These are phyloP conservation scores for Tricholoma sp. DNA, from an alignment of 768 basidiomycete species.

Conservation along the genomic window DNA sequence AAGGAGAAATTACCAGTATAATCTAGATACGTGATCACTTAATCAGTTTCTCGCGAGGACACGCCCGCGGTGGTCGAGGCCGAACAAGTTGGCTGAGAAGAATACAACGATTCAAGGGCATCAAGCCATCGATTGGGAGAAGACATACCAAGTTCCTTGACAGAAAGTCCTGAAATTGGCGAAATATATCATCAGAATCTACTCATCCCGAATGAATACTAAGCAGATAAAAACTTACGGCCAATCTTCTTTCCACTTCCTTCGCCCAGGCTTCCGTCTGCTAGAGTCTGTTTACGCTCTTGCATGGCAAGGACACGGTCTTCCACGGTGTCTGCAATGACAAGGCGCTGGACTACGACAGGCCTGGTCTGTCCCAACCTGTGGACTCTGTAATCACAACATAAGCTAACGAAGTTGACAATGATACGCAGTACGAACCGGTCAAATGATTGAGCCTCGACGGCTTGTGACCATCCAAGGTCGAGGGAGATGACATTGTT, in stretches of 20 bases:
- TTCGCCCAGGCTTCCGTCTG: slow-evolving; percentile 60
- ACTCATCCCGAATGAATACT: not conserved
- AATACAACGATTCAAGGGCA: not conserved
- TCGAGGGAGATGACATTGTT: slow-evolving; percentile 62
- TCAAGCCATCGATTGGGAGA: no score
- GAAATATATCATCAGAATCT: not conserved
- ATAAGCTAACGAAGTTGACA: slow-evolving; percentile 9
- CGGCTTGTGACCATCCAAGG: slow-evolving; percentile 59
- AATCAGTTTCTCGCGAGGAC: slow-evolving; percentile 14
- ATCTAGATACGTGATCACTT: not conserved
- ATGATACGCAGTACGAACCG: slow-evolving; percentile 19
- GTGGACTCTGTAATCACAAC: slow-evolving; percentile 30
- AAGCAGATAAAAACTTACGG: slow-evolving; percentile 28
- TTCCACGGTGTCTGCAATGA: slow-evolving; percentile 59
- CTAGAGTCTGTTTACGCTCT: slow-evolving; percentile 55
- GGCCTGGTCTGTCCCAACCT: slow-evolving; percentile 49
- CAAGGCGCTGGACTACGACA: slow-evolving; percentile 51
- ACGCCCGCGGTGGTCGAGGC: slow-evolving; percentile 34
- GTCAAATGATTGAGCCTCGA: slow-evolving; percentile 59
- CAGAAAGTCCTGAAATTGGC: slow-evolving; percentile 32
- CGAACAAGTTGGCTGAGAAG: slow-evolving; percentile 36
- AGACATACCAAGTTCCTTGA: slow-evolving; percentile 42
- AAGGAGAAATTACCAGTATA: not conserved
- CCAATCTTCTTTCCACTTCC: slow-evolving; percentile 55
- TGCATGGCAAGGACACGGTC: slow-evolving; percentile 66